These are phyloP conservation scores for Pichia deserticola DNA, from an alignment of 805 yeast genomes.

Conservation along the genomic window DNA sequence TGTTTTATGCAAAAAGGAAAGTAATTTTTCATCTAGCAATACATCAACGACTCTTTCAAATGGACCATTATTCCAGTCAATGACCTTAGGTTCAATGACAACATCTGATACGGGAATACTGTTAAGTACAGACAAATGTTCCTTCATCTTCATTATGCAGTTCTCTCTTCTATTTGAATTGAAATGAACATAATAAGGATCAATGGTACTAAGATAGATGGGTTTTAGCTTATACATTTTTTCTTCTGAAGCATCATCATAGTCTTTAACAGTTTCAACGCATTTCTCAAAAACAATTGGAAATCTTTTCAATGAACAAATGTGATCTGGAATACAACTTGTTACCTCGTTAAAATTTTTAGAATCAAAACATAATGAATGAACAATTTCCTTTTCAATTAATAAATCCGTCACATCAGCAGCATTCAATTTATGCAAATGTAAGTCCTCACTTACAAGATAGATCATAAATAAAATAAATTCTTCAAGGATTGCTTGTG, in stretches of 20 bases:
- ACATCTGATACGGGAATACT: constrained; percentile 28
- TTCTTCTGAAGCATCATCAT: neutral
- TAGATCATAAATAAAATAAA: constrained; percentile 61
- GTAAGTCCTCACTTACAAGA: constrained; percentile 58
- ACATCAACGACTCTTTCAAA: constrained; percentile 43
- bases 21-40: constrained; percentile 46
- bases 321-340: constrained; percentile 65
- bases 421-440: constrained; percentile 42
- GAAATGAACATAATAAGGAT: constrained; percentile 79
- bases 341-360: constrained; percentile 65
- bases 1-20: constrained; percentile 44
- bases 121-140: constrained; percentile 32
- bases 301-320: constrained; percentile 64
- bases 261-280: constrained; percentile 51
- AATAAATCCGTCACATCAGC: constrained; percentile 42
- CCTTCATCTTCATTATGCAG: constrained; percentile 59
- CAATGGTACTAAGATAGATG: constrained; percentile 45
- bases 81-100: constrained; percentile 48
- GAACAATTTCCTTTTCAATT: constrained; percentile 68
- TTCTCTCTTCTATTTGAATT: constrained; percentile 76
- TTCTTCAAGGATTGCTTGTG: constrained; percentile 62
- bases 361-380: constrained; percentile 70
- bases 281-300: constrained; percentile 48
- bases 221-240: constrained; percentile 62
- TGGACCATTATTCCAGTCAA: constrained; percentile 31